Evolutionary conservation across 768 basidiomycete genomes (phyloP).

Genomic region (Cubamyces sp.): DNA sequence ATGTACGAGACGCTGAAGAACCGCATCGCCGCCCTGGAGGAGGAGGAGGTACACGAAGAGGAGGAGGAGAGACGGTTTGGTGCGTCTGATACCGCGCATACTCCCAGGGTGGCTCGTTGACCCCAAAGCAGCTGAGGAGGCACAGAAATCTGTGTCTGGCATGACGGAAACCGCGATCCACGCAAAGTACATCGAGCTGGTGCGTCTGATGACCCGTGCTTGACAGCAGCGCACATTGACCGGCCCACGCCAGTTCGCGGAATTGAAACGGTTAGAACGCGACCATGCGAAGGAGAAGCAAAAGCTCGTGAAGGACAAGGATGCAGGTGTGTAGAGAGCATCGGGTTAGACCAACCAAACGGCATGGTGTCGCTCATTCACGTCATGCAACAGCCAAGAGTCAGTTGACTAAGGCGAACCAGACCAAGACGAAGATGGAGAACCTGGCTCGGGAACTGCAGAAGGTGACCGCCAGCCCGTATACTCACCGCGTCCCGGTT

Average conservation of each 20-base stretch:
- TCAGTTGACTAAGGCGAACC: constrained; percentile 85
- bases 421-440: constrained; percentile 89
- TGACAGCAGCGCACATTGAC: constrained; percentile 8
- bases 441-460: constrained; percentile 87
- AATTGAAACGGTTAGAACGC: constrained; percentile 83
- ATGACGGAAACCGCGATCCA: constrained; percentile 84
- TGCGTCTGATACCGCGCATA: constrained; percentile 43
- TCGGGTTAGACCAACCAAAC: constrained; percentile 2
- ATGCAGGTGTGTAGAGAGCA: constrained; percentile 60
- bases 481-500: constrained; percentile 12
- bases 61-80: constrained; percentile 83
- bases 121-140: constrained; percentile 72
- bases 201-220: constrained; percentile 43
- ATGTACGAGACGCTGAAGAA: constrained; percentile 91
- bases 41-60: constrained; percentile 84
- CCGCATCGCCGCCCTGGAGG: constrained; percentile 87
- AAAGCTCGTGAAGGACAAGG: constrained; percentile 89
- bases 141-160: constrained; percentile 82
- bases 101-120: constrained; percentile 24
- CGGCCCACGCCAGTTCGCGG: constrained; percentile 66
- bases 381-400: constrained; percentile 57
- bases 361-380: background rate
- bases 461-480: constrained; percentile 57
- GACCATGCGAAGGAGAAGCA: constrained; percentile 93
- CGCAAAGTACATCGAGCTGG: constrained; percentile 86